Evolutionary conservation across 331 rosid genomes (phyloP).

Genomic region (Quercus tomentella): DNA sequence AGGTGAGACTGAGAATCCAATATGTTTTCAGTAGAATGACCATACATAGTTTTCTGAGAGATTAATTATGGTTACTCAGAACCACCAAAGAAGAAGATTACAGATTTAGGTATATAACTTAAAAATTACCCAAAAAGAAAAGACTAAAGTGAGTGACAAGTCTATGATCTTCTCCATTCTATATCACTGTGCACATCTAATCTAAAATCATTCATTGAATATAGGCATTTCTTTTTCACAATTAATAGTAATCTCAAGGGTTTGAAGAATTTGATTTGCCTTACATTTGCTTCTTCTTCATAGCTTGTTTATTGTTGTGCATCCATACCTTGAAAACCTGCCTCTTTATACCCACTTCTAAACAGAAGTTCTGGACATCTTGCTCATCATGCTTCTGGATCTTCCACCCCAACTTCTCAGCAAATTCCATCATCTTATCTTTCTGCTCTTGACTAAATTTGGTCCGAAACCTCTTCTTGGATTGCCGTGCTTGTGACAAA

Average conservation of each 20-base stretch:
- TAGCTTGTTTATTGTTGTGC: conserved; percentile 90
- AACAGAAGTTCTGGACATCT: conserved; percentile 79
- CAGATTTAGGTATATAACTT: not conserved
- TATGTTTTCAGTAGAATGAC: not conserved
- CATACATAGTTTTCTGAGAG: not conserved
- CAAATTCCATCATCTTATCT: conserved; percentile 83
- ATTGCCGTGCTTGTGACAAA: conserved; percentile 23
- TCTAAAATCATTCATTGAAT: conserved; percentile 28
- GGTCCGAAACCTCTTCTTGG: conserved; percentile 80
- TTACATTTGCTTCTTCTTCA: conserved; percentile 69
- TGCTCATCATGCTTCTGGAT: conserved; percentile 90
- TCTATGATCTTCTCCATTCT: not conserved
- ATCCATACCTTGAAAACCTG: conserved; percentile 96
- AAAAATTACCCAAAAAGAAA: not conserved
- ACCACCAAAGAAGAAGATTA: not conserved
- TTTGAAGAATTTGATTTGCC: conserved; percentile 8
- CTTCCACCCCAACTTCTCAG: conserved; percentile 84
- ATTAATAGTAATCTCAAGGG: not conserved
- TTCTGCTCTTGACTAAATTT: conserved; percentile 72
- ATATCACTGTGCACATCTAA: conserved; percentile 21
- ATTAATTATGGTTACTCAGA: not conserved
- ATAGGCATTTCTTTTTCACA: not conserved
- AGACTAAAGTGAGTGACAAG: not conserved
- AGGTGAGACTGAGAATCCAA: not conserved
- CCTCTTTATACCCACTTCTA: conserved; percentile 64